Evolutionary conservation across 1,284 basidiomycete species (phyloP), one percentile per base, ranked within the genome.

Genomic region (Cryptococcus wingfieldii): DNA sequence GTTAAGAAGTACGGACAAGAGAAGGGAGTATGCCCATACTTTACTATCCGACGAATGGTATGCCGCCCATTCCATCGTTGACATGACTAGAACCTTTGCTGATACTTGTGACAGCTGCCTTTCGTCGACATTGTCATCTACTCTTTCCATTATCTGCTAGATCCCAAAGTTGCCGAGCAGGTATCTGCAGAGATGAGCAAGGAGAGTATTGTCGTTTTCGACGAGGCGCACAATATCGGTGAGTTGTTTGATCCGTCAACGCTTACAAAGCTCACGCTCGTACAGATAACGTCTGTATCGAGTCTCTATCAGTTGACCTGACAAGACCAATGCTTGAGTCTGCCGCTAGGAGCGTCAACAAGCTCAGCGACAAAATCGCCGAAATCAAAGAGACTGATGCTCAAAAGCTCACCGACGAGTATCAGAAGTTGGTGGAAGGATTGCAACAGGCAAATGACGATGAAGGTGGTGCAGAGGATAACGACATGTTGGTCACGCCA

Each of bases 181-280:
- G 96, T 99, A 13, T 98, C 94, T 6, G 94, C 92, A 69, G 95
- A 98, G 73, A 83, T 98, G 79, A 91, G 89, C 34, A 98, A 98
- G 67, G 96, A 98, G 72, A 87, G 92, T 44, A 99, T 99, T 56
- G 94, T 99, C 46, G 94, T 99, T 0, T 99, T 99, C 69, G 96
- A 99, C 72, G 96, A 99, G 76, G 96, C 96, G 8, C 96, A 99
- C 79, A 99, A 99, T 73, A 99, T 99, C 56, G 93, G 91, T 92
- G 64, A 59, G 82, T 69, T 31, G 18, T 5, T 16, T 18, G 7
- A 28, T 9, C 19, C 4, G 5, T 28, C 18, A 5, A 23, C 25
- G 44, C 44, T n/a, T n/a, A 4, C 28, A 18, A 12, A 4, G 5
- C 18, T n/a, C 3, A 10, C 23, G 18, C 12, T 18, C 4, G 7